Evolutionary conservation across 176 grass and related monocot species (phyloP), one percentile per base, ranked within the genome.

Genomic region (Thalia dealbata): DNA sequence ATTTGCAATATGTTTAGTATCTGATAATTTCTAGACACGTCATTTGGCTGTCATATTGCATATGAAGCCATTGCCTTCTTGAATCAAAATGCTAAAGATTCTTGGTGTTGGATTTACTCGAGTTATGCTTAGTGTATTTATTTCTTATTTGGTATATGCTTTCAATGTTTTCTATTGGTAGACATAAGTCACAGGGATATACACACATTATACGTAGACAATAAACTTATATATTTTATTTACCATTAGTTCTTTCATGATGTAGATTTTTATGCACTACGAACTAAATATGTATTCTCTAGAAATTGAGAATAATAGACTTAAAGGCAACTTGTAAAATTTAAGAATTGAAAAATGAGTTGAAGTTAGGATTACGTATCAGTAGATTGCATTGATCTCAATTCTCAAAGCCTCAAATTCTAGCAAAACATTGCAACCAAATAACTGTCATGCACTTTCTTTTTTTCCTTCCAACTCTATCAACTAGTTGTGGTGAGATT

Each of bases 401-500:
- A 30, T 19, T 10, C 24, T 15, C 61, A 64, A 30, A 58, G 10
- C 24, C 13, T 14, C 61, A 63, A 62, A 63, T 28, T 28, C 10
- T 41, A 41, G 16, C 30, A 41, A 67, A 41, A 67, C 18, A 3
- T 21, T 21, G 21, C 18, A 14, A 67, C 1, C 16, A 41, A 41
- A 10, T 67, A 22, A 0, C 15, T 10, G n/a, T n/a, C n/a, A n/a
- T n/a, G n/a, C n/a, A n/a, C n/a, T n/a, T n/a, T n/a, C n/a, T n/a
- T n/a, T n/a, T n/a, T n/a, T n/a, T n/a, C n/a, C n/a, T n/a, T n/a
- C n/a, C n/a, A n/a, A 41, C 18, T 26, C 11, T 18, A 67, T 42
- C 21, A 18, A 50, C 52, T 10, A 60, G 62, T 68, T 69, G 54
- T 52, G 69, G 43, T 74, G 72, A 41, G 7, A 52, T 73, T 26